Conservation (phyloP, 2,329 filamentous ascomycete genomes). For the Xylaria sp. region DNA sequence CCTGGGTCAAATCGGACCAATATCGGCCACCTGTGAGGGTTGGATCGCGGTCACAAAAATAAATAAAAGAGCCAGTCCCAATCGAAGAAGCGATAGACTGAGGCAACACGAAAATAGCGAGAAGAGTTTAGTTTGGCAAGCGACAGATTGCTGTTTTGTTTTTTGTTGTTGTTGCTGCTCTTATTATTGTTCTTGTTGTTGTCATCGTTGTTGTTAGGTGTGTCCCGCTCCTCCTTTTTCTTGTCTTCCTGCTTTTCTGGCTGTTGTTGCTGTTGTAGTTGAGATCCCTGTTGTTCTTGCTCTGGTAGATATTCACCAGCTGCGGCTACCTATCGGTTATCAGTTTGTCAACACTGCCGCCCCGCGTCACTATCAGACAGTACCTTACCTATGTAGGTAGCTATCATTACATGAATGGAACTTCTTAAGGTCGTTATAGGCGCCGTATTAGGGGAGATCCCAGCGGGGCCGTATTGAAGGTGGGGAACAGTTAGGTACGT, state of each 20-base stretch:
- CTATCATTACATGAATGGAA: too few relatives aligned
- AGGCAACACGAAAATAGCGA: slow-evolving; percentile 10
- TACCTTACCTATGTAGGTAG: too few relatives aligned
- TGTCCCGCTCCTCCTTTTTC: neutral
- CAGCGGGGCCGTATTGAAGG: too few relatives aligned
- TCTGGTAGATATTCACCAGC: too few relatives aligned
- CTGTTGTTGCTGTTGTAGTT: neutral
- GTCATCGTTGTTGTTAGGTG: neutral
- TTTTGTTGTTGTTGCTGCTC: neutral
- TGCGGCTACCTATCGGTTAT: too few relatives aligned
- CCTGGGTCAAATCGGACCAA: slow-evolving; percentile 40
- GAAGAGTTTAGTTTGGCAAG: too few relatives aligned
- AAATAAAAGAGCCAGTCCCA: slow-evolving; percentile 27
- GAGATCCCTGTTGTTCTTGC: neutral
- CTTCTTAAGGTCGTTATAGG: too few relatives aligned
- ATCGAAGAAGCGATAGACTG: slow-evolving; percentile 16
- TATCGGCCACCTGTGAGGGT: slow-evolving; percentile 35
- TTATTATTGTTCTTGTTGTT: neutral
- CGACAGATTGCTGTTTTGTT: neutral
- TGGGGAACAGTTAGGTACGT: too few relatives aligned
- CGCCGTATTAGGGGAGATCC: too few relatives aligned
- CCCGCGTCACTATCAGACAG: too few relatives aligned
- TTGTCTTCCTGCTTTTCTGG: neutral
- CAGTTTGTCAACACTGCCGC: too few relatives aligned
- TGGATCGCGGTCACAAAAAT: slow-evolving; percentile 30